Evolutionary conservation across 2,329 filamentous ascomycete species (phyloP).

Genomic region (Diaporthe batatas): DNA sequence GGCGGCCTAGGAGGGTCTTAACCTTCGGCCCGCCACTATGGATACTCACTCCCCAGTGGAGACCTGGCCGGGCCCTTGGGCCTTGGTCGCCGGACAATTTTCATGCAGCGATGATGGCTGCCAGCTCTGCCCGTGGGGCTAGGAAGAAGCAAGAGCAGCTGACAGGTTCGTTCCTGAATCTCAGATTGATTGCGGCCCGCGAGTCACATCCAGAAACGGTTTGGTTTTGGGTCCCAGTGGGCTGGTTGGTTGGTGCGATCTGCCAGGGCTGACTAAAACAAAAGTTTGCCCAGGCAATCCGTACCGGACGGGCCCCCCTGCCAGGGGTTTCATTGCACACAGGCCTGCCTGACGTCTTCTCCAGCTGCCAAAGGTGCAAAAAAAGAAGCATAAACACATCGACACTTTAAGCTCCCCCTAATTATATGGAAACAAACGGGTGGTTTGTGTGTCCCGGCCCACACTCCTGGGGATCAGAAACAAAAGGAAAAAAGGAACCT

Average conservation of each 20-base stretch:
- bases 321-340: slow-evolving; percentile 6
- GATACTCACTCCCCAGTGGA: slow-evolving; percentile 3
- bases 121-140: no score
- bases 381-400: slow-evolving; percentile 30
- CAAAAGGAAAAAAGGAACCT: slow-evolving; percentile 1
- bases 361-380: background rate
- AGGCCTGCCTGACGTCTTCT: background rate
- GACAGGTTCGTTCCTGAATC: slow-evolving; percentile 12
- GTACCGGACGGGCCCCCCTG: background rate
- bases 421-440: background rate
- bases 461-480: background rate
- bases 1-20: slow-evolving; percentile 19
- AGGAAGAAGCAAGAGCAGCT: background rate
- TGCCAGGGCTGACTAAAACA: background rate
- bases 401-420: slow-evolving; percentile 7
- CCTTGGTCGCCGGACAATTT: slow-evolving; percentile 25
- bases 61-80: background rate
- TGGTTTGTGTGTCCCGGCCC: slow-evolving; percentile 9
- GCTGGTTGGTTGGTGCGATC: background rate
- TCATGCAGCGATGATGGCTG: slow-evolving; percentile 32
- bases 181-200: slow-evolving; percentile 33
- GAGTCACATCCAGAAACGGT: background rate
- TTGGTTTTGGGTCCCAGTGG: background rate
- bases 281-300: background rate
- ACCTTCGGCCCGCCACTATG: slow-evolving; percentile 31